Percentiles rank a stretch among this genome's conserved stretches.
Conservation (phyloP, 306 rosid species). For the Castanea sativa region DNA sequence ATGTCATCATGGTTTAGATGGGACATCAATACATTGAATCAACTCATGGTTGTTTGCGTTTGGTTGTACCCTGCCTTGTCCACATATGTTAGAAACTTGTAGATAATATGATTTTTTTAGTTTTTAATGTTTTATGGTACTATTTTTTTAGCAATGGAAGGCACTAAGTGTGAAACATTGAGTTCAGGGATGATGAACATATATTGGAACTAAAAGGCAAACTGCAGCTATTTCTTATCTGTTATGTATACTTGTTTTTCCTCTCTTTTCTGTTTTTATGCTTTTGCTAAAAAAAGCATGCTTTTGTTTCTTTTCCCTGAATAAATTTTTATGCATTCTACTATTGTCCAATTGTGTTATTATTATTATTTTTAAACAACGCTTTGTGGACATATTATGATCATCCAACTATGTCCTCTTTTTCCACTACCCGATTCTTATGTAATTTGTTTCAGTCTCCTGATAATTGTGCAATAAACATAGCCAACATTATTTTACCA, state of each 20-base stretch:
- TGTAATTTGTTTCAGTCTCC: not conserved
- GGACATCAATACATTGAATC: not conserved
- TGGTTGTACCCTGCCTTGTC: not conserved
- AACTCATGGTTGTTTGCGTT: not conserved
- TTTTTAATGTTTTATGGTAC: not conserved
- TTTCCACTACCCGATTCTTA: not conserved
- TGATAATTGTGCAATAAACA: too few species aligned
- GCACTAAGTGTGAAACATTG: conserved; percentile 83
- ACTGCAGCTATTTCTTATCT: conserved; percentile 54
- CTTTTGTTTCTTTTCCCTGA: not conserved
- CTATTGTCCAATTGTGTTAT: too few species aligned
- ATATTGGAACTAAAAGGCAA: conserved; percentile 41
- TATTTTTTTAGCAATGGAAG: conserved; percentile 44
- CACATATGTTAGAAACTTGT: not conserved
- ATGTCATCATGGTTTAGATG: conserved; percentile 22
- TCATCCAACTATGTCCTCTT: conserved; percentile 7
- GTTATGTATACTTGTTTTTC: not conserved
- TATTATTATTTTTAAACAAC: not conserved
- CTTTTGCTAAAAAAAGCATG: not conserved
- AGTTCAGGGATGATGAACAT: conserved; percentile 74
- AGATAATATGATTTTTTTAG: not conserved
- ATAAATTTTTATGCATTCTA: not conserved
- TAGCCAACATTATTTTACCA: too few species aligned
- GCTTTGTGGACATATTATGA: not conserved
- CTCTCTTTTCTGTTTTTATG: not conserved